Evolutionary conservation across 2,329 filamentous ascomycete species (phyloP).

Genomic region (Colletotrichum tropicale): DNA sequence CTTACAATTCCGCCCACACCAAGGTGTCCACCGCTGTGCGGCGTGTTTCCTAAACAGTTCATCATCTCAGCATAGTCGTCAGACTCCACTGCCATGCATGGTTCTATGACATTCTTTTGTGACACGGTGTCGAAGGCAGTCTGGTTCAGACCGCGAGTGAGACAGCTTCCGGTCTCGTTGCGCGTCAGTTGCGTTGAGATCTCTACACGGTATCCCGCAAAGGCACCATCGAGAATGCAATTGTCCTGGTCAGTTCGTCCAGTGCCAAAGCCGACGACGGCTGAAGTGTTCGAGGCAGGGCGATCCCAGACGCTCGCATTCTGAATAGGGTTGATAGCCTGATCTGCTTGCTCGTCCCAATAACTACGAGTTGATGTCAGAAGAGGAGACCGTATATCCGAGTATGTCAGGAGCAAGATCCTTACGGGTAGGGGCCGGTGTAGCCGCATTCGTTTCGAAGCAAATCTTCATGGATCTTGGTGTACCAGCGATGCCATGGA

Average conservation of each 20-base stretch:
- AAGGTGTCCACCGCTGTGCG: not conserved
- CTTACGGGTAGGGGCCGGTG: conserved; percentile 34
- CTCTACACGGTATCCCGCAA: not conserved
- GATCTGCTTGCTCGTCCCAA: not conserved
- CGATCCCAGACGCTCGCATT: not conserved
- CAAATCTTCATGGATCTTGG: conserved; percentile 32
- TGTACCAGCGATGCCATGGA: conserved; percentile 34
- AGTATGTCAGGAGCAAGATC: conserved; percentile 23
- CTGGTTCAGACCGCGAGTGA: not conserved
- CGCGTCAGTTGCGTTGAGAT: not conserved
- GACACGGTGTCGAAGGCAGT: not conserved
- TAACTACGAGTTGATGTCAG: not conserved
- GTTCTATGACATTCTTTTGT: not conserved
- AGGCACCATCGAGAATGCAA: conserved; percentile 27
- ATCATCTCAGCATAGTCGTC: not conserved
- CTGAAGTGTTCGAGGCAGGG: not conserved
- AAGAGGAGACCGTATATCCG: accelerated
- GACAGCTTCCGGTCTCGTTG: not conserved
- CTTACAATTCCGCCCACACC: not conserved
- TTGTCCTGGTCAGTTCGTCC: not conserved
- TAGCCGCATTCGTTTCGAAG: conserved; percentile 35
- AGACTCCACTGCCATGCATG: not conserved
- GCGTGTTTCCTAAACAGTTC: not conserved
- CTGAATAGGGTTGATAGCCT: not conserved
- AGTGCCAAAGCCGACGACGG: not conserved